phyloP scores from a whole-genome alignment of 345 rosid species.

The Atalantia buxifolia region DNA sequence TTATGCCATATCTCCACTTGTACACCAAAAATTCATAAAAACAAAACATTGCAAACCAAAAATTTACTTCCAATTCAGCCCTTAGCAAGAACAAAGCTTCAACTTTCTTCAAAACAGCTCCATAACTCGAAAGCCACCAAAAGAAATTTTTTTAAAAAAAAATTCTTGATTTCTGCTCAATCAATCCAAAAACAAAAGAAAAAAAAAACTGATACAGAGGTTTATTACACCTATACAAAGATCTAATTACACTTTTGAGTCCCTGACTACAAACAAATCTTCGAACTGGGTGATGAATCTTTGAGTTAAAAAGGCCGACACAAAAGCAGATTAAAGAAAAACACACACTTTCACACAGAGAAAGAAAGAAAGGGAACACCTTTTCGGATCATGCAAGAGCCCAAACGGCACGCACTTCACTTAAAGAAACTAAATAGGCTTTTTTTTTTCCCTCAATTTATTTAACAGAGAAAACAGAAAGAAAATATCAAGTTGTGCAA shows the following conservation, averaged over 20 bases:
- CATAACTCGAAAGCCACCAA: background rate
- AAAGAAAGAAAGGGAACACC: conserved; percentile 8
- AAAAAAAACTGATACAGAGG: no score
- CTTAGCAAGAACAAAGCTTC: background rate
- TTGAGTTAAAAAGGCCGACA: conserved; percentile 36
- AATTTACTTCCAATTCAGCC: background rate
- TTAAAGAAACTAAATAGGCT: conserved; percentile 17
- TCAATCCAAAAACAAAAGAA: background rate
- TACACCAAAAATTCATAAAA: conserved; percentile 18
- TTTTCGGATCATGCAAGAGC: conserved; percentile 48
- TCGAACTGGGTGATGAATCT: conserved; percentile 22
- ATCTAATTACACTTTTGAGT: no score
- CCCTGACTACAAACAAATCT: background rate
- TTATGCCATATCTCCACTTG: conserved; percentile 4
- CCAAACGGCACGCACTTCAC: conserved; percentile 34
- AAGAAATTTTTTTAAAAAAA: background rate
- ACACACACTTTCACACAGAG: background rate
- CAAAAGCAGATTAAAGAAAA: conserved; percentile 33
- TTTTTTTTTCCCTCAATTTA: background rate
- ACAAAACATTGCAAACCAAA: conserved; percentile 20
- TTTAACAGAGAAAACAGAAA: conserved; percentile 1
- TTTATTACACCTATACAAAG: background rate
- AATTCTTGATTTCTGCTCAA: background rate
- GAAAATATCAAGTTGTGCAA: background rate
- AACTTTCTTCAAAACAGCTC: no score